Evolutionary conservation across 2,329 filamentous ascomycete genomes (phyloP), one percentile per base, ranked within the genome.

Genomic region (Nannizzia gypsea): DNA sequence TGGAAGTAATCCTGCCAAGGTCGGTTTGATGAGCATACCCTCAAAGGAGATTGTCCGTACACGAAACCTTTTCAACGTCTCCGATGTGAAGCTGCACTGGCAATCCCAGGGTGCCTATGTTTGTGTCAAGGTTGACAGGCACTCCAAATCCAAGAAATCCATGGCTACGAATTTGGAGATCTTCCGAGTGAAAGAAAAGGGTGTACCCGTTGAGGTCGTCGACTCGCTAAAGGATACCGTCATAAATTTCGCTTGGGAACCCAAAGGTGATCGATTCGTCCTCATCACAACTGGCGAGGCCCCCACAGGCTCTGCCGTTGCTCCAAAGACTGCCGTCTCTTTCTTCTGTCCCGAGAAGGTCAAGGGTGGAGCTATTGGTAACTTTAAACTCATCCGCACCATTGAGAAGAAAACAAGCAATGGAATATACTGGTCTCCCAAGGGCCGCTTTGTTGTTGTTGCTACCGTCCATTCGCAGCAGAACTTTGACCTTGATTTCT

Each of bases 341-440:
- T 99, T 99, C 83, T 99, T 96, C 81, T 92, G 89, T 67, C 91
- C 93, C 0, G 93, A 99, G 75, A 97, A 96, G 80, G 78, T 83
- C 69, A 99, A 97, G 83, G 89, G 82, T 60, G 76, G 83, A 58
- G 81, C 82, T 24, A 80, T 89, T 36, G 93, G 93, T 64, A 96
- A 95, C 81, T 99, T 97, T 83, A 95, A 92, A 80, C 89, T 95
- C 72, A 86, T 97, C 66, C 86, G 90, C 64, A 97, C 91, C 6
- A 81, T 96, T 60, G 93, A 99, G 69, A 97, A 97, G 85, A 97
- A 97, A 85, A 97, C 95, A 78, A 96, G 88, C 83, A 99, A 99
- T 71, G 91, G 89, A 65, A 99, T 99, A 71, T 97, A 97, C 84
- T 99, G 93, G 93, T 95, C 90, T 20, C 93, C 93, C 24, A 89